Evolutionary conservation across 495 filamentous ascomycete species (phyloP), one percentile per base, ranked within the genome.

Genomic region (Xylaria venustula): DNA sequence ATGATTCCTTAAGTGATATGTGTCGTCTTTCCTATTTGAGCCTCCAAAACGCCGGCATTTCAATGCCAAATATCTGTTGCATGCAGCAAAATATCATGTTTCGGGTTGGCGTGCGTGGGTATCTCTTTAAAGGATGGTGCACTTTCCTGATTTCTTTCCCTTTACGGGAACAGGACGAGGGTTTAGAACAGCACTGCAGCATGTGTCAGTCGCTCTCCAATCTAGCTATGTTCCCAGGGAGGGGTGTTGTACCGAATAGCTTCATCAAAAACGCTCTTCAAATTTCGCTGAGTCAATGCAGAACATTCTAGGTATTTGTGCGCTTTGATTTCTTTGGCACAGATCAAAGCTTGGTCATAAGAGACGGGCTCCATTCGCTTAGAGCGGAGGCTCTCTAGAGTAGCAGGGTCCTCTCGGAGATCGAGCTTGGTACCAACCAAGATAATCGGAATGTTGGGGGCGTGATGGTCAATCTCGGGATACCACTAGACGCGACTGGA

Each of bases 191-290:
- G 92, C 92, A 51, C 92, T 94, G 67, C 45, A 26, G 3, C 11
- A 11, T 11, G 34, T 12, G 60, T 73, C 55, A 75, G 68, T 19
- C 47, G 8, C 7, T 3, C 17, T 34, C 12, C 7, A 9, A 19
- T 15, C 37, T 15, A 40, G 7, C 37, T 40, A 11, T 40, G 7
- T 8, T 40, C 3, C 7, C 37, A 15, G 14, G 37, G 37, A 40
- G 14, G 14, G 37, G 6, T 12, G 30, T 55, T 17, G 73, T 70
- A 97, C 93, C 92, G 85, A 71, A 98, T 98, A 37, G 94, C 94
- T 71, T 96, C 91, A 67, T 98, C 94, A 71, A 98, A 98, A 48
- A 98, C 95, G 55, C 90, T 93, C 85, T 98, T 98, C 65, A 98
- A 75, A 69, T 95, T 95, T 58, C 91, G 83, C 78, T 98, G 94